Conservation (phyloP, 1,139 yeast genomes). For the Taphrina flavorubra region DNA sequence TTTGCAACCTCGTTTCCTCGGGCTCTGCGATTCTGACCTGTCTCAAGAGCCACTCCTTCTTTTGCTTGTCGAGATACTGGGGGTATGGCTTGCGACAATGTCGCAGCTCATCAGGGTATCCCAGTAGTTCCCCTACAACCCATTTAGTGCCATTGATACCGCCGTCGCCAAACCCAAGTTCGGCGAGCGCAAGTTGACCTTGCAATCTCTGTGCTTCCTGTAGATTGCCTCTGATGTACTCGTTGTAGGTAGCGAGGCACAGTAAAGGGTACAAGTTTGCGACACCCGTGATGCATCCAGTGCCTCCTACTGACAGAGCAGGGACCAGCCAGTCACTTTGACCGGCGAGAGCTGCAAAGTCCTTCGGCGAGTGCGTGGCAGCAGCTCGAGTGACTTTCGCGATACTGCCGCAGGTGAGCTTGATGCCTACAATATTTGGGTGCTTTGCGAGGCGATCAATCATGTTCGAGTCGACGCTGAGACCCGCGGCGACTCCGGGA, state of each 20-base stretch:
- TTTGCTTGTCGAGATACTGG: not conserved
- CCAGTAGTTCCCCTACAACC: not conserved
- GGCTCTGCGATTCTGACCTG: not conserved
- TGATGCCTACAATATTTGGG: constrained; percentile 58
- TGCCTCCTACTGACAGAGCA: constrained; percentile 54
- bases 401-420: constrained; percentile 57
- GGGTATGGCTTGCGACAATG: constrained; percentile 5
- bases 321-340: constrained; percentile 57
- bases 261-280: constrained; percentile 51
- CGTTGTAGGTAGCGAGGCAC: constrained; percentile 43
- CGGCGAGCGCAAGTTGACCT: constrained; percentile 42
- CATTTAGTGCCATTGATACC: constrained; percentile 3
- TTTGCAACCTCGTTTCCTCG: not conserved
- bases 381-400: constrained; percentile 54
- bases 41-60: not conserved
- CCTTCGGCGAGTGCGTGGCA: constrained; percentile 46
- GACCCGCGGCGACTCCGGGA: constrained; percentile 59
- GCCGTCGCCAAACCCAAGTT: constrained; percentile 15
- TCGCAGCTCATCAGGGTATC: not conserved
- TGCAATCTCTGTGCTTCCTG: constrained; percentile 44
- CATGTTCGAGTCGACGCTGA: constrained; percentile 51
- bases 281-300: constrained; percentile 57
- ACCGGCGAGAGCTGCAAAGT: constrained; percentile 55
- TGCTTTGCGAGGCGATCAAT: constrained; percentile 51
- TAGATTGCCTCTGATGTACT: constrained; percentile 44